These are phyloP conservation scores for Hirsutella rhossiliensis DNA, from an alignment of 2,329 filamentous ascomycete species.

Conservation along the genomic window DNA sequence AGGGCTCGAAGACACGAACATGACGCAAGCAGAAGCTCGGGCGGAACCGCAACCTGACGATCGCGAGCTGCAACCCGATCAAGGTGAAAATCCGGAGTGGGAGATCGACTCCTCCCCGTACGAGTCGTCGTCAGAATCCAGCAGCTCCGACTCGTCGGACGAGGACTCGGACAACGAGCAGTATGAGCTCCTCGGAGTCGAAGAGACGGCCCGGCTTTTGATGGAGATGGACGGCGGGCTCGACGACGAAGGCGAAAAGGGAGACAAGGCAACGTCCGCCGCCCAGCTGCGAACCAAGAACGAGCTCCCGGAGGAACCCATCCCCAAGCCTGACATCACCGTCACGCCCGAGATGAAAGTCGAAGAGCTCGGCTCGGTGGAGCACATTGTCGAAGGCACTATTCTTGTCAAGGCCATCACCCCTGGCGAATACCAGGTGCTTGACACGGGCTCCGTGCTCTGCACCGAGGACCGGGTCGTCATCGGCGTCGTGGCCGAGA, in stretches of 20 bases:
- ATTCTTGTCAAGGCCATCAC: slow-evolving; percentile 68
- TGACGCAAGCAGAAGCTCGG: slow-evolving; percentile 1
- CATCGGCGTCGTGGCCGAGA: slow-evolving; percentile 73
- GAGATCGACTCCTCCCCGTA: slow-evolving; percentile 69
- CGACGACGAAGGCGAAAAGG: slow-evolving; percentile 57
- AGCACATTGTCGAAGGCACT: slow-evolving; percentile 67
- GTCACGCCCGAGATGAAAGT: slow-evolving; percentile 69
- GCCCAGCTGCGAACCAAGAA: slow-evolving; percentile 66
- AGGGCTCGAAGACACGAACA: slow-evolving; percentile 16
- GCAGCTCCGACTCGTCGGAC: slow-evolving; percentile 46
- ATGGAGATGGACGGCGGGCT: slow-evolving; percentile 75
- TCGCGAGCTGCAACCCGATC: slow-evolving; percentile 16
- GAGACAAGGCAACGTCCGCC: slow-evolving; percentile 23
- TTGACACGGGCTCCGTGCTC: slow-evolving; percentile 74
- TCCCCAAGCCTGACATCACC: slow-evolving; percentile 66
- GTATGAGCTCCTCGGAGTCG: slow-evolving; percentile 64
- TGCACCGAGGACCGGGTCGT: slow-evolving; percentile 66
- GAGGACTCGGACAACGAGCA: slow-evolving; percentile 43
- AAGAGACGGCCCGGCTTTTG: slow-evolving; percentile 72
- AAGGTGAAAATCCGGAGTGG: slow-evolving; percentile 60
- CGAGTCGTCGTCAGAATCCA: slow-evolving; percentile 51
- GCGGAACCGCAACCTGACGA: slow-evolving; percentile 3
- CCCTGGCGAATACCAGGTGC: slow-evolving; percentile 71
- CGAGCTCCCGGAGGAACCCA: slow-evolving; percentile 52
- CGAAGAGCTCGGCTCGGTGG: slow-evolving; percentile 60